phyloP scores from a whole-genome alignment of 129 eudicot genomes.

The Saposhnikovia divaricata region DNA sequence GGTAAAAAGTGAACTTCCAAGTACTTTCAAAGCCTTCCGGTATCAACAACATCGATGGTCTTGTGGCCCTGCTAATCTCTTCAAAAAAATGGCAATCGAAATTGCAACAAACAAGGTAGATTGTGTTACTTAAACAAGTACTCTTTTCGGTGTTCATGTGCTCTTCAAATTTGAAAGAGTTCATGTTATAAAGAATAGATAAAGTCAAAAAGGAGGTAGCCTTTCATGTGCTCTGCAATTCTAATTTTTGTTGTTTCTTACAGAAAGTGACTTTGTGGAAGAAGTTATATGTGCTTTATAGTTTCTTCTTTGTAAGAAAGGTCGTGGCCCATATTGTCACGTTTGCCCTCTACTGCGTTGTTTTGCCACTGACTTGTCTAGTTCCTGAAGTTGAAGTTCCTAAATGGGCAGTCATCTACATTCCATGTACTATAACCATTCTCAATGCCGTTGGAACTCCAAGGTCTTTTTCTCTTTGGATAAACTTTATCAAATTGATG shows the following conservation, averaged over 20 bases:
- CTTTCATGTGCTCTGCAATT: neutral
- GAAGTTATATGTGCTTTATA: constrained; percentile 78
- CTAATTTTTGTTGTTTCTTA: constrained; percentile 7
- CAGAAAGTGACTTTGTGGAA: constrained; percentile 90
- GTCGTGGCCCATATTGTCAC: constrained; percentile 87
- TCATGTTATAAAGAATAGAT: neutral
- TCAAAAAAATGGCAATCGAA: constrained; percentile 69
- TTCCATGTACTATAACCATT: constrained; percentile 63
- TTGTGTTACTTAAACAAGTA: neutral
- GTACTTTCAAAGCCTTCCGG: constrained; percentile 89
- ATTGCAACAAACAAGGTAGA: constrained; percentile 58
- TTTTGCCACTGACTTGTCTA: constrained; percentile 63
- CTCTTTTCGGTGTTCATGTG: neutral
- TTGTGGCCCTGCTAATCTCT: constrained; percentile 95
- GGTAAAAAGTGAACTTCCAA: constrained; percentile 87
- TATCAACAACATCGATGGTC: constrained; percentile 97
- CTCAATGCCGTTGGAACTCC: constrained; percentile 94
- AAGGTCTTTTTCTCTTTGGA: constrained; percentile 26
- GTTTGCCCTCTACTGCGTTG: constrained; percentile 66
- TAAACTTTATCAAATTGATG: neutral
- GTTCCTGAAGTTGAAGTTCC: constrained; percentile 85
- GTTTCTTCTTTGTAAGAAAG: constrained; percentile 91
- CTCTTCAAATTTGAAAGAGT: no score
- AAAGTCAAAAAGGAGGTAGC: neutral
- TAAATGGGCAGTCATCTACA: constrained; percentile 72